Base-by-base conservation (phyloP, 495 filamentous ascomycete species). In the Astrocystis sublimbata region DNA sequence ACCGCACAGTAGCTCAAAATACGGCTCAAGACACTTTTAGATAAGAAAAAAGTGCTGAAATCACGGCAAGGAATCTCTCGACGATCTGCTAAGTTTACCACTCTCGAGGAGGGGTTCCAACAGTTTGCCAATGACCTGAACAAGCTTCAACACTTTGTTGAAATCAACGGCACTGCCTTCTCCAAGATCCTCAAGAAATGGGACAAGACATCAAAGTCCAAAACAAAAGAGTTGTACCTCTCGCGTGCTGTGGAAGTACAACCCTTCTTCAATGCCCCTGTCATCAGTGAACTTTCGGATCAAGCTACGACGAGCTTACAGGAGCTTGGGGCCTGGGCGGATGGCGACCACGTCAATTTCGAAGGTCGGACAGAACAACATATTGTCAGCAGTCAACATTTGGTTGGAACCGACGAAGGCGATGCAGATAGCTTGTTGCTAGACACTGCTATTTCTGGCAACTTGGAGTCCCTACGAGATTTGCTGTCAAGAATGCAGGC, bases 141-240 rank as follows among this genome's bases (percentile, higher is more conserved):
- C 76, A 98, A 98, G 75, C 81, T 98, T 45, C 93, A 98, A 74
- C 94, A 98, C 83, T 98, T 98, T 71, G 91, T 98, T 52, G 93
- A 97, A 70, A 90, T 97, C 69, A 98, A 98, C 75, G 93, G 93
- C 66, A 96, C 90, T 10, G 94, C 92, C 24, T 96, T 97, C 74
- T 97, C 94, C 21, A 98, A 98, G 74, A 98, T 98, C 45, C 81
- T 98, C 53, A 98, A 98, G 79, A 98, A 98, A 86, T 98, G 94
- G 94, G 94, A 98, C 76, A 98, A 98, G 83, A 96, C 96, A 17
- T 96, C 93, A 59, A 98, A 98, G 84, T 98, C 94, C 56, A 92
- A 92, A 69, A 97, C 93, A 64, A 98, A 98, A 72, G 96, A 98
- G 76, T 81, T 98, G 23, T 98, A 97, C 70, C 87, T 98, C 33